Percentiles rank a stretch among this genome's conserved stretches.
phyloP scores from a whole-genome alignment of 1,284 basidiomycete species.

The Pseudozyma pruni region DNA sequence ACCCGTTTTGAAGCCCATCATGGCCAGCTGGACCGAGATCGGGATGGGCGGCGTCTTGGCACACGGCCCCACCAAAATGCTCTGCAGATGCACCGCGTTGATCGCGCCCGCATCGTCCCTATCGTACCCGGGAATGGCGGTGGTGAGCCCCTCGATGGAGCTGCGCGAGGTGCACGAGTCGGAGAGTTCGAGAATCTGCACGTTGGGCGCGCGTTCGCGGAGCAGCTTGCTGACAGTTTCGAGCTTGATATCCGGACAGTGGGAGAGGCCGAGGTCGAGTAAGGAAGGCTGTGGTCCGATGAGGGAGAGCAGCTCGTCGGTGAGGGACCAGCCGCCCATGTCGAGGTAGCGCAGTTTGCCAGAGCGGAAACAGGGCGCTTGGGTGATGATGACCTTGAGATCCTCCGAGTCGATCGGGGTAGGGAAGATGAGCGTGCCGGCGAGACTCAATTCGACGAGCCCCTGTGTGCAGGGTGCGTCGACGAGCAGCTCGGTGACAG shows the following conservation, averaged over 20 bases:
- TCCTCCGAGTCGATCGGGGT: constrained; percentile 81
- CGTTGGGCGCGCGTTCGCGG: constrained; percentile 76
- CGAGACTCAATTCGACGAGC: constrained; percentile 84
- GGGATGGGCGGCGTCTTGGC: constrained; percentile 58
- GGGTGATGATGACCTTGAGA: constrained; percentile 76
- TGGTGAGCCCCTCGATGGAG: constrained; percentile 34
- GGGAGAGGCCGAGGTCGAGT: constrained; percentile 76
- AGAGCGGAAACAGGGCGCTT: constrained; percentile 82
- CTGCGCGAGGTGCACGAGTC: constrained; percentile 71
- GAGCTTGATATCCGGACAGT: constrained; percentile 80
- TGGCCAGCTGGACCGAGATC: constrained; percentile 59
- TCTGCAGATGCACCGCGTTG: constrained; percentile 72
- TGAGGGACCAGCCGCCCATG: constrained; percentile 83
- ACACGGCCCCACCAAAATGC: constrained; percentile 70
- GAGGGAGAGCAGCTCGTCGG: constrained; percentile 71
- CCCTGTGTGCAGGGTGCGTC: constrained; percentile 74
- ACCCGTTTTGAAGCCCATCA: constrained; percentile 62
- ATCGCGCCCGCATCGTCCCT: constrained; percentile 71
- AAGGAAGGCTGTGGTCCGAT: constrained; percentile 78
- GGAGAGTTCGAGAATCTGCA: constrained; percentile 86
- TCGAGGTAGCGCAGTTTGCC: constrained; percentile 87
- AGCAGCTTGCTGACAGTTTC: constrained; percentile 78
- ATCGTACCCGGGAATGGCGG: constrained; percentile 61
- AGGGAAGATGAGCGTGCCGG: constrained; percentile 85
- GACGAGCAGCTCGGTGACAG: constrained; percentile 80